Conservation (phyloP, 2,329 filamentous ascomycete species). For the Fusarium solani-melongenae region DNA sequence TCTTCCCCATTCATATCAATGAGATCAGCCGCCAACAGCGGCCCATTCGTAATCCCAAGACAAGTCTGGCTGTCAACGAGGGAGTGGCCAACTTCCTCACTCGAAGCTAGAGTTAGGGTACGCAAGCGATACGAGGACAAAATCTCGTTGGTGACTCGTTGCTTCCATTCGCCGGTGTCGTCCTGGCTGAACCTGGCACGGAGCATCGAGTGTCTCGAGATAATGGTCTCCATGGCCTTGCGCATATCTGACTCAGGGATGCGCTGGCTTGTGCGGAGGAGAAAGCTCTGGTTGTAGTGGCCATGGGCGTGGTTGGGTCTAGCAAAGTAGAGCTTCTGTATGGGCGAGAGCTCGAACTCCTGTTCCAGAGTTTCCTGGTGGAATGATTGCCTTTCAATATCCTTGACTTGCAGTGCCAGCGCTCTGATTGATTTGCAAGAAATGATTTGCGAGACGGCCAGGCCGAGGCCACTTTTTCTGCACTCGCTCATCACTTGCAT, state of each 20-base stretch:
- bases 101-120: neutral
- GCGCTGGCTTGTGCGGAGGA: conserved; percentile 18
- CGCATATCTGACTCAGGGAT: conserved; percentile 5
- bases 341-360: conserved; percentile 27
- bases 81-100: neutral
- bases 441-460: conserved; percentile 45
- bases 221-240: conserved; percentile 11
- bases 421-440: conserved; percentile 39
- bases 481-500: conserved; percentile 54
- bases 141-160: conserved; percentile 17
- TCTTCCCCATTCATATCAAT: conserved; percentile 34
- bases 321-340: conserved; percentile 34
- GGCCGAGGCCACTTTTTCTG: conserved; percentile 40
- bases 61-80: conserved; percentile 30
- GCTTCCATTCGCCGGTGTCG: conserved; percentile 6
- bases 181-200: conserved; percentile 23
- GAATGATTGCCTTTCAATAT: conserved; percentile 6
- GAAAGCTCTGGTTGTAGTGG: conserved; percentile 39
- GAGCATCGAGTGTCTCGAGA: conserved; percentile 32
- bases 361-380: neutral
- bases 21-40: conserved; percentile 24
- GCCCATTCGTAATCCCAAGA: neutral
- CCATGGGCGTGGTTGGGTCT: conserved; percentile 21
- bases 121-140: conserved; percentile 20
- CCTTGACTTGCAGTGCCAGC: conserved; percentile 20